Base-by-base conservation (phyloP, 371 early-diverging fungal genomes). In the Batkoa obscura region DNA sequence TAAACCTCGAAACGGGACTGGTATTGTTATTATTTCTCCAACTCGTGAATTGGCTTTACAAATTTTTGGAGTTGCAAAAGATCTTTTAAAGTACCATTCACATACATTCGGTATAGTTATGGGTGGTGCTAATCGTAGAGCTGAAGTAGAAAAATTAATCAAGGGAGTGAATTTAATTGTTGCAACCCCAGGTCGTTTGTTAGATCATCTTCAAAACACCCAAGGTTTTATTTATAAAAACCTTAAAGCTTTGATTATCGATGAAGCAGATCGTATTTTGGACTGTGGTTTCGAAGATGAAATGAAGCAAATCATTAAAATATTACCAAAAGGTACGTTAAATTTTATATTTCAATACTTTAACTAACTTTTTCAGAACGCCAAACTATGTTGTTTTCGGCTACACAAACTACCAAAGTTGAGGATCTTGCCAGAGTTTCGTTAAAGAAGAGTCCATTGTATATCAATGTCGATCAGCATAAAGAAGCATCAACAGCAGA, bases 21-120 rank as follows among this genome's bases (percentile, higher is more conserved):
- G 96, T 55, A 85, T 90, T 23, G 69, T 98, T 50, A 80, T 99
- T 58, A 93, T 99, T 55, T 84, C 96, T 8, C 99, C 99, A 17
- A 99, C 99, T 41, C 84, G 99, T 66, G 99, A 99, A 74, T 78
- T 99, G 55, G 97, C 98, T 36, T 73, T 98, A 57, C 99, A 99
- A 70, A 98, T 98, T 61, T 92, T 90, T 70, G 92, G 94, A 23
- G 97, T 97, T 38, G 91, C 94, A 31, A 88, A 91, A 59, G 93
- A 92, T 43, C 75, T 98, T 43, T 67, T 90, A 59, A 82, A 86
- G 68, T 80, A 81, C 70, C 95, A 92, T 65, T 76, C 79, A 58
- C 90, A 93, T 66, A 98, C 94, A 8, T 92, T 88, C 62, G 98
- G 95, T 50, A 83, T 98, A 59, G 88, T 98, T 48, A 98, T 98